A percentile compares a stretch with the other conserved stretches of the same genome.
These are phyloP conservation scores for Hyphopichia wangnamkhiaoensis DNA, from an alignment of 1,139 yeast species.

Conservation along the genomic window DNA sequence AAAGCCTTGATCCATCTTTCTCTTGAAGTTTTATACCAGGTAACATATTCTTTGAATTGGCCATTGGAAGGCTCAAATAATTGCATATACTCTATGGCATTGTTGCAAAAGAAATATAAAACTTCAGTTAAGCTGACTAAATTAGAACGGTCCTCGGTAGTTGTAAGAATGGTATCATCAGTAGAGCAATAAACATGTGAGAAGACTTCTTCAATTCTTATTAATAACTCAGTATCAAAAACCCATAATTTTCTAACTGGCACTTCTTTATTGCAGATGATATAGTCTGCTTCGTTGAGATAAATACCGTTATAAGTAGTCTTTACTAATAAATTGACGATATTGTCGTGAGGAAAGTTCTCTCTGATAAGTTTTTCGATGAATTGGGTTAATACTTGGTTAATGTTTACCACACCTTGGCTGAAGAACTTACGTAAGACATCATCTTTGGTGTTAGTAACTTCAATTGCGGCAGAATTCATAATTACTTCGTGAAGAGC, in stretches of 20 bases:
- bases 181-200: conserved; percentile 18
- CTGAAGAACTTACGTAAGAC: conserved; percentile 29
- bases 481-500: conserved; percentile 17
- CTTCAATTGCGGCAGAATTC: conserved; percentile 9
- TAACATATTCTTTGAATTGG: conserved; percentile 29
- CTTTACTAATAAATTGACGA: conserved; percentile 34
- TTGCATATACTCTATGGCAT: conserved; percentile 40
- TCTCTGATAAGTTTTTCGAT: conserved; percentile 22
- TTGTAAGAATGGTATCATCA: conserved; percentile 11
- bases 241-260: conserved; percentile 36
- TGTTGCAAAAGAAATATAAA: conserved; percentile 39
- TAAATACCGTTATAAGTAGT: conserved; percentile 46
- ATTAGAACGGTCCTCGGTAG: conserved; percentile 16
- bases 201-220: conserved; percentile 35
- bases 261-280: conserved; percentile 20
- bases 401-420: conserved; percentile 32
- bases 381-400: conserved; percentile 35
- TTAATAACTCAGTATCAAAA: conserved; percentile 37
- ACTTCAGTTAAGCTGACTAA: conserved; percentile 30
- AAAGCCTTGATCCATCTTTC: conserved; percentile 56
- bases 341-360: conserved; percentile 22
- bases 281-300: conserved; percentile 40
- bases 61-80: conserved; percentile 17
- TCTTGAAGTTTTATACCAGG: conserved; percentile 37
- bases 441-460: conserved; percentile 14